These are phyloP conservation scores for Candida sanyaensis DNA, from an alignment of 1,139 yeast species.

Conservation along the genomic window DNA sequence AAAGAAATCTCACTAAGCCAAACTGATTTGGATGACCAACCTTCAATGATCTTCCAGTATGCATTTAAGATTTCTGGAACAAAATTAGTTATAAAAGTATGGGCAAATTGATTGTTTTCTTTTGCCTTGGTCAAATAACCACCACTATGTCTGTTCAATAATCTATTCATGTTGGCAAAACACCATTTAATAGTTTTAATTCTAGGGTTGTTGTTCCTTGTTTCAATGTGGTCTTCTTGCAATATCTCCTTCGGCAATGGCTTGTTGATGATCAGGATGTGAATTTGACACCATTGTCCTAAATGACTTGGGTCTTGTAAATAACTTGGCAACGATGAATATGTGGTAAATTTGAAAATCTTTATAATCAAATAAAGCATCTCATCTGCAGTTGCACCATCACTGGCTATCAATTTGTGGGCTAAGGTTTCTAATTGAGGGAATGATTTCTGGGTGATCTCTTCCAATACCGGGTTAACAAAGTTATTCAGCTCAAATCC, in stretches of 20 bases:
- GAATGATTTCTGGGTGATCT: slow-evolving; percentile 48
- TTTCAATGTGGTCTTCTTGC: slow-evolving; percentile 37
- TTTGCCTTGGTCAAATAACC: slow-evolving; percentile 42
- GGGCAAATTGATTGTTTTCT: slow-evolving; percentile 41
- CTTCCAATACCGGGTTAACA: slow-evolving; percentile 47
- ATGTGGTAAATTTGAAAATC: slow-evolving; percentile 63
- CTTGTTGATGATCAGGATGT: slow-evolving; percentile 50
- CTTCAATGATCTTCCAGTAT: slow-evolving; percentile 60
- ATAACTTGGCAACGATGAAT: slow-evolving; percentile 58
- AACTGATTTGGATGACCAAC: slow-evolving; percentile 56
- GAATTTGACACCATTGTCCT: slow-evolving; percentile 66
- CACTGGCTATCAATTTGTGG: slow-evolving; percentile 36
- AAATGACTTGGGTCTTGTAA: slow-evolving; percentile 52
- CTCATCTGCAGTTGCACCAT: slow-evolving; percentile 46
- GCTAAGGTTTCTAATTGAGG: slow-evolving; percentile 58
- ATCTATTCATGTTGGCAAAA: slow-evolving; percentile 64
- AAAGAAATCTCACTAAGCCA: slow-evolving; percentile 65
- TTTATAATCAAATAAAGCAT: slow-evolving; percentile 63
- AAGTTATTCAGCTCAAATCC: slow-evolving; percentile 47
- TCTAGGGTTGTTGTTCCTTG: slow-evolving; percentile 44
- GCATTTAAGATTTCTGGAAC: slow-evolving; percentile 62
- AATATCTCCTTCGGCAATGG: slow-evolving; percentile 41
- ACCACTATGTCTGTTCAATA: slow-evolving; percentile 59
- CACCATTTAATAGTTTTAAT: slow-evolving; percentile 73
- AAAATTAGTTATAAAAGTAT: slow-evolving; percentile 49